phyloP scores from a whole-genome alignment of 352 stramenopile genomes.

The Globisporangium orthogonon region DNA sequence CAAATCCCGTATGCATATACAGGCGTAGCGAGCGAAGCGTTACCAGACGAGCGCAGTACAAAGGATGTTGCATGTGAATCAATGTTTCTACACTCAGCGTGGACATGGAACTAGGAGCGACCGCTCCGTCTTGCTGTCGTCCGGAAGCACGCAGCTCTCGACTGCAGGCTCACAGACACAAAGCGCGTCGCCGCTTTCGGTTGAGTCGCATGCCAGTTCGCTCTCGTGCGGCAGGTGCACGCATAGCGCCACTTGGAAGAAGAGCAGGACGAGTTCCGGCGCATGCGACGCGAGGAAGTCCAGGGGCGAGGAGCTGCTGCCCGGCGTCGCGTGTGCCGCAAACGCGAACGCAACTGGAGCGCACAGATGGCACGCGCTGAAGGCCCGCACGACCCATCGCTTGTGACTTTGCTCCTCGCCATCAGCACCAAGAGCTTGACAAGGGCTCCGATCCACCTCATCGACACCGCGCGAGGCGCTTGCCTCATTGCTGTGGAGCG shows the following conservation, averaged over 20 bases:
- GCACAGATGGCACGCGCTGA: slow-evolving; percentile 8
- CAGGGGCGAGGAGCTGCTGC: neutral
- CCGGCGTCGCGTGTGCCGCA: neutral
- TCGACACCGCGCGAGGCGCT: neutral
- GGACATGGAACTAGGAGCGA: neutral
- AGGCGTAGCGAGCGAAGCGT: neutral
- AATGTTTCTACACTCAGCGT: neutral
- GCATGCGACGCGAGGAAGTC: neutral
- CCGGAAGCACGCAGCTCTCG: neutral
- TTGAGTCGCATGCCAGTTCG: neutral
- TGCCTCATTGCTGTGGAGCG: neutral
- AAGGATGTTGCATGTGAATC: neutral
- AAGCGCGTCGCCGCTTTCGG: neutral
- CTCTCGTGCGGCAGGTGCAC: slow-evolving; percentile 6
- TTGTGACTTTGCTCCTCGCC: neutral
- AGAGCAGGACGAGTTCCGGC: neutral
- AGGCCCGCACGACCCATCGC: neutral
- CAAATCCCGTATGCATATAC: neutral
- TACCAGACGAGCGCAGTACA: neutral
- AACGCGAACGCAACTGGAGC: slow-evolving; percentile 1
- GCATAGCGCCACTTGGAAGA: slow-evolving; percentile 3
- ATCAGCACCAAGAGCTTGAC: neutral
- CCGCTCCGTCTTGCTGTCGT: too few species aligned
- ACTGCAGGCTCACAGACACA: neutral
- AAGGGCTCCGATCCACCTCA: neutral